These are phyloP conservation scores for Hirsutella rhossiliensis DNA, from an alignment of 2,329 filamentous ascomycete species.

Conservation along the genomic window DNA sequence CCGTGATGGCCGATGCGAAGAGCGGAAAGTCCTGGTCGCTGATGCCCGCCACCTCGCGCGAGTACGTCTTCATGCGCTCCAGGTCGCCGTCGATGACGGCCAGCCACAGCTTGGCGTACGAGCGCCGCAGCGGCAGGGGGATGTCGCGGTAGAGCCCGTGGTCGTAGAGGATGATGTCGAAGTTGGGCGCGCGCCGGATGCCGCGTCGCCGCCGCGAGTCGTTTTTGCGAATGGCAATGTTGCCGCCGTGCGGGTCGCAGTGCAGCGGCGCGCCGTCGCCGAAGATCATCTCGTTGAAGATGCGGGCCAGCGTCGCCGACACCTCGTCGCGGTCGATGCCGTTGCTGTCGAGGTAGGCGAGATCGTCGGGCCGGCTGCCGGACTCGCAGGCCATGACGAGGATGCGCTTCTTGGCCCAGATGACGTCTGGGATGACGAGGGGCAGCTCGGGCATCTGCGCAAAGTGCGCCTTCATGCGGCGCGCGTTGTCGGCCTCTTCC, in stretches of 20 bases:
- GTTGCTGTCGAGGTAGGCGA: conserved; percentile 73
- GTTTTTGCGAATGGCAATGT: conserved; percentile 83
- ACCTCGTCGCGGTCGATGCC: conserved; percentile 92
- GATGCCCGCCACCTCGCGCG: conserved; percentile 79
- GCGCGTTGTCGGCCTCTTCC: conserved; percentile 75
- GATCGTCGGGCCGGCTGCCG: conserved; percentile 77
- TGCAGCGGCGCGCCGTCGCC: conserved; percentile 78
- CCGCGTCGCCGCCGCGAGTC: conserved; percentile 37
- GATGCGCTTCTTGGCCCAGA: conserved; percentile 82
- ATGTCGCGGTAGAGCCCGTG: conserved; percentile 95
- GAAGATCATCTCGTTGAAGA: conserved; percentile 99
- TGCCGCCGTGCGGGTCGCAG: conserved; percentile 94
- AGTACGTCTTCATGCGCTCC: conserved; percentile 73
- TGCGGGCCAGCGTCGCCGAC: conserved; percentile 74
- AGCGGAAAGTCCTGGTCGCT: conserved; percentile 84
- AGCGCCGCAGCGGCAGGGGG: conserved; percentile 61
- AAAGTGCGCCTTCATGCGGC: conserved; percentile 71
- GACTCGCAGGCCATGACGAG: conserved; percentile 92
- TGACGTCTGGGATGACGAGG: conserved; percentile 75
- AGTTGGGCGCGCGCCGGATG: conserved; percentile 50
- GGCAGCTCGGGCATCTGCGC: conserved; percentile 60
- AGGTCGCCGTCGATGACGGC: conserved; percentile 89
- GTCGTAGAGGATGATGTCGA: conserved; percentile 93
- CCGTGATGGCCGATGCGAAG: conserved; percentile 93
- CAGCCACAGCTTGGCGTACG: conserved; percentile 95